A percentile compares a stretch with the other conserved stretches of the same genome.
Evolutionary conservation across 345 rosid genomes (phyloP).

Genomic region (Rhodamnia rubescens): DNA sequence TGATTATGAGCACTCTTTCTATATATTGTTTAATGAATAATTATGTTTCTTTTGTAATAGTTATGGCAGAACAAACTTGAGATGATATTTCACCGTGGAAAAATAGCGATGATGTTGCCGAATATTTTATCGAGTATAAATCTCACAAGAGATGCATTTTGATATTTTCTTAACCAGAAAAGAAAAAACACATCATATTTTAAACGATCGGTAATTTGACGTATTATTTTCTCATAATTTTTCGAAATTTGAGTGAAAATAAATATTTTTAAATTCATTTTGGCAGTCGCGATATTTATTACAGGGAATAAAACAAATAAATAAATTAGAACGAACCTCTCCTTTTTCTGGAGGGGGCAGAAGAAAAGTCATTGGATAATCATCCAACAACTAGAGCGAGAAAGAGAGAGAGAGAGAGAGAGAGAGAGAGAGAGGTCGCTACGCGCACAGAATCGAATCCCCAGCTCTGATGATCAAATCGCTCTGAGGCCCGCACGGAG

Average conservation of each 20-base stretch:
- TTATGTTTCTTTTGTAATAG: not conserved
- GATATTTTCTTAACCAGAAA: not conserved
- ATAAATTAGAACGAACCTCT: not conserved
- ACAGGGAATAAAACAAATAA: not conserved
- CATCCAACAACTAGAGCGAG: not conserved
- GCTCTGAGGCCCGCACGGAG: no score
- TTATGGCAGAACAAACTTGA: no score
- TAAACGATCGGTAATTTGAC: no score
- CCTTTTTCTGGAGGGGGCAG: not conserved
- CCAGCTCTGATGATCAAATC: no score
- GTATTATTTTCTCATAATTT: not conserved
- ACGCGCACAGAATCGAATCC: not conserved
- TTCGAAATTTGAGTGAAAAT: no score
- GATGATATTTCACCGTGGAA: not conserved
- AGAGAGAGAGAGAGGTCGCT: not conserved
- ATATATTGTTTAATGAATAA: not conserved
- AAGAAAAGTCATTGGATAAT: not conserved
- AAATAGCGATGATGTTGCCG: not conserved
- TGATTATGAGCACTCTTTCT: not conserved
- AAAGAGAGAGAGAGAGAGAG: not conserved
- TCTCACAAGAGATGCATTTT: not conserved
- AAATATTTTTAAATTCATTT: not conserved
- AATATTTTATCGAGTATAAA: no score
- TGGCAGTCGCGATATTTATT: not conserved
- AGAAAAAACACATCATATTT: no score